Percentiles rank a stretch among this genome's conserved stretches.
Conservation (phyloP, 1,284 basidiomycete species). For the Tausonia pullulans region DNA sequence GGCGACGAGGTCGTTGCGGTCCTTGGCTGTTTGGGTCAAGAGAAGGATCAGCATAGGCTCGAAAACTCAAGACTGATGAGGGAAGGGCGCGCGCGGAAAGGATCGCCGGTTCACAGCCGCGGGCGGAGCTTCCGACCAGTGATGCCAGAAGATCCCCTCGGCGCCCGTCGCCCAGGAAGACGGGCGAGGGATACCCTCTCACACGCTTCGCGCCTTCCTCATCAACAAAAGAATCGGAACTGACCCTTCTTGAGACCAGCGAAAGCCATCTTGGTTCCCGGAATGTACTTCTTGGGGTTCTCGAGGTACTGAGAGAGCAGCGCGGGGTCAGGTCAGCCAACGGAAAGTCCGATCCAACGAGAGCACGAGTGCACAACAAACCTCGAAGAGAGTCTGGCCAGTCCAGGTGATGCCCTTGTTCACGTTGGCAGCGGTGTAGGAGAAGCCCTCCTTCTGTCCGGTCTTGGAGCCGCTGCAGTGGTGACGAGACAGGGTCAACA, state of each 20-base stretch:
- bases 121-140: too few species aligned
- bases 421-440: slow-evolving; percentile 90
- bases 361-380: slow-evolving; percentile 15
- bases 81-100: not conserved
- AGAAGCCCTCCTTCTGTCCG: slow-evolving; percentile 75
- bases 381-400: slow-evolving; percentile 29
- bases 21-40: slow-evolving; percentile 49
- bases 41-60: not conserved
- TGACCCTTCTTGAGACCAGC: slow-evolving; percentile 82
- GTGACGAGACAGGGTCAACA: not conserved
- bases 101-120: too few species aligned
- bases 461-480: slow-evolving; percentile 65
- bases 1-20: slow-evolving; percentile 79
- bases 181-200: too few species aligned
- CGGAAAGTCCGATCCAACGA: not conserved
- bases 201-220: too few species aligned
- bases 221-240: not conserved
- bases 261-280: slow-evolving; percentile 89
- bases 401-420: slow-evolving; percentile 83
- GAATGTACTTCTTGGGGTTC: slow-evolving; percentile 62
- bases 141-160: too few species aligned
- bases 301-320: slow-evolving; percentile 70
- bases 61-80: not conserved
- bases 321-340: not conserved
- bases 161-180: too few species aligned